These are phyloP conservation scores for Trifolium subterraneum DNA, from an alignment of 306 rosid species.

Conservation along the genomic window DNA sequence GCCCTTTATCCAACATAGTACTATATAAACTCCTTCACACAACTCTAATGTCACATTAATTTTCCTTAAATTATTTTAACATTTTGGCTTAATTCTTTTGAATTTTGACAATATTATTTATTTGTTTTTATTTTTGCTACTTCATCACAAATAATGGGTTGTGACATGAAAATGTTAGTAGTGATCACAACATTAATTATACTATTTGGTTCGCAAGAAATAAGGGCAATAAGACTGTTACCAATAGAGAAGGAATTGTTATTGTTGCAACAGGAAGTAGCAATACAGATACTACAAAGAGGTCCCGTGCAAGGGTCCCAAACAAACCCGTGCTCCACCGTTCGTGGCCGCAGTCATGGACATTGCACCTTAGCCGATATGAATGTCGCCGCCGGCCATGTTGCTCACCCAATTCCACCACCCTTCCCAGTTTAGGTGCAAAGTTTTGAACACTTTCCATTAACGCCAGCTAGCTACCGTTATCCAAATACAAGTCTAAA, in stretches of 20 bases:
- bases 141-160: constrained; percentile 29
- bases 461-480: too few species aligned
- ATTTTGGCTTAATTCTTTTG: neutral
- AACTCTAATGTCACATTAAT: neutral
- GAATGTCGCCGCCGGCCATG: neutral
- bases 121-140: neutral
- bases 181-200: constrained; percentile 23
- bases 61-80: neutral
- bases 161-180: constrained; percentile 32
- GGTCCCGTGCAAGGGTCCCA: constrained; percentile 35
- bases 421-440: neutral
- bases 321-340: constrained; percentile 46
- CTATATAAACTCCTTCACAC: neutral
- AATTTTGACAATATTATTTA: neutral
- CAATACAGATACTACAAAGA: constrained; percentile 41
- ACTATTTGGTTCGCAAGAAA: constrained; percentile 27
- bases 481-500: too few species aligned
- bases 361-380: constrained; percentile 30
- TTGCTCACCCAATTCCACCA: neutral
- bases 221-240: constrained; percentile 39
- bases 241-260: constrained; percentile 26
- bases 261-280: neutral
- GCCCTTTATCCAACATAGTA: too few species aligned
- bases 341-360: constrained; percentile 42
- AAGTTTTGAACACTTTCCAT: constrained; percentile 7